Base-by-base conservation (phyloP, 768 basidiomycete species). In the Suillus ampliporus region DNA sequence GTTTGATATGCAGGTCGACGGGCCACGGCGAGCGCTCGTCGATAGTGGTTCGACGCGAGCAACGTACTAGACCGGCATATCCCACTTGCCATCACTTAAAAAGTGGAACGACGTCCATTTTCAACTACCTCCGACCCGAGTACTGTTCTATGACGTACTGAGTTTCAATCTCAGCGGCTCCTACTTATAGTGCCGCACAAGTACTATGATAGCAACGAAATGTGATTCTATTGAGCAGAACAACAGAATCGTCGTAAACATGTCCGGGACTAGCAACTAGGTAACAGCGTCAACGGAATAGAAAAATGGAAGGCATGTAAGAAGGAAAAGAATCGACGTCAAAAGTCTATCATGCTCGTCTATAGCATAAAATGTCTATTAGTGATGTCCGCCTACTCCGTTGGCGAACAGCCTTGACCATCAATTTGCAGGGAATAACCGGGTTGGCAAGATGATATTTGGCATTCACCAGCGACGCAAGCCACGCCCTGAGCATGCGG, bases 381-480 rank as follows among this genome's bases (percentile, higher is more conserved):
- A 51, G 5, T n/a, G 15, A 57, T 43, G 5, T 40, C 17, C n/a
- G 26, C 34, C 58, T 61, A 61, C 21, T 57, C 57, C 5, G 6
- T 19, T 60, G 50, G 48, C 9, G 67, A 60, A 50, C 74, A 76
- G 14, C 61, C 56, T 44, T 62, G 65, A 5, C 61, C 57, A 66
- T 60, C 61, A 8, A 51, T 50, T 54, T 67, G 52, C 9, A 65
- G 65, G 1, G 46, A 56, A 59, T 70, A 74, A 15, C 75, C 75
- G 11, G 61, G 41, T 23, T 38, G 59, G 71, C 76, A 76, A 21
- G 74, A 67, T 51, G 65, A 61, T 17, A 74, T 67, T 52, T 61
- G 61, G 60, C 76, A 75, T 14, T 26, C 57, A 28, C 75, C 75
- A 23, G 31, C 53, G 15, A 70, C 60, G 66, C 75, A 76, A 31